Percentiles rank a stretch among this genome's conserved stretches.
Conservation (phyloP, 23 red algal species). For the Pyropia haitanensis region DNA sequence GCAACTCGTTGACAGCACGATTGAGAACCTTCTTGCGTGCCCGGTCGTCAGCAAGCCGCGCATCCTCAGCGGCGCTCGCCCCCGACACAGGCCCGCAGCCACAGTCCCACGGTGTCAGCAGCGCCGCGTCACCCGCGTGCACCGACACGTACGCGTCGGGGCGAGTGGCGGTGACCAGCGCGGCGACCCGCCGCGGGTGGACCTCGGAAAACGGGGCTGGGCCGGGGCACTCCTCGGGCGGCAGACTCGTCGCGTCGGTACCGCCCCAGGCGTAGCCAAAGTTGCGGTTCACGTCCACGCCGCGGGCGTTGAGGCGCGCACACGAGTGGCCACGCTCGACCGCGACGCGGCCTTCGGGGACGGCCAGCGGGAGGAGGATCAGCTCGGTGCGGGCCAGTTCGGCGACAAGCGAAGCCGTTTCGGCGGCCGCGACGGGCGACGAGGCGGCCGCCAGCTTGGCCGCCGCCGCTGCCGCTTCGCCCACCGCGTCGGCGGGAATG, state of each 20-base stretch:
- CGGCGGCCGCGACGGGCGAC: too few relatives aligned
- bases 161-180: conserved; percentile 6
- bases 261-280: conserved; percentile 36
- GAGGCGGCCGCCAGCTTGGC: neutral
- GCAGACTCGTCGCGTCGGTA: conserved; percentile 3
- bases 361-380: conserved; percentile 37
- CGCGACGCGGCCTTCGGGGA: conserved; percentile 1
- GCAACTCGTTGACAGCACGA: neutral
- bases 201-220: conserved; percentile 23
- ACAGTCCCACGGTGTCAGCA: conserved; percentile 50
- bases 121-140: conserved; percentile 41
- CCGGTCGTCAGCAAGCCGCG: too few relatives aligned
- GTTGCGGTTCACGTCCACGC: conserved; percentile 67
- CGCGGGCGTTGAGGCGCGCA: conserved; percentile 21
- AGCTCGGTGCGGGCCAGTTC: conserved; percentile 6
- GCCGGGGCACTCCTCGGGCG: conserved; percentile 41
- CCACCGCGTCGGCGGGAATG: neutral
- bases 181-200: conserved; percentile 36
- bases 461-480: neutral
- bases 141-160: conserved; percentile 43
- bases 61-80: neutral
- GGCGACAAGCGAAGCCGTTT: neutral
- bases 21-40: neutral
- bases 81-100: neutral
- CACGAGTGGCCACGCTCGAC: conserved; percentile 31